A percentile compares a stretch with the other conserved stretches of the same genome.
phyloP scores from a whole-genome alignment of 768 basidiomycete genomes.

The Leccinum longicurvipes region DNA sequence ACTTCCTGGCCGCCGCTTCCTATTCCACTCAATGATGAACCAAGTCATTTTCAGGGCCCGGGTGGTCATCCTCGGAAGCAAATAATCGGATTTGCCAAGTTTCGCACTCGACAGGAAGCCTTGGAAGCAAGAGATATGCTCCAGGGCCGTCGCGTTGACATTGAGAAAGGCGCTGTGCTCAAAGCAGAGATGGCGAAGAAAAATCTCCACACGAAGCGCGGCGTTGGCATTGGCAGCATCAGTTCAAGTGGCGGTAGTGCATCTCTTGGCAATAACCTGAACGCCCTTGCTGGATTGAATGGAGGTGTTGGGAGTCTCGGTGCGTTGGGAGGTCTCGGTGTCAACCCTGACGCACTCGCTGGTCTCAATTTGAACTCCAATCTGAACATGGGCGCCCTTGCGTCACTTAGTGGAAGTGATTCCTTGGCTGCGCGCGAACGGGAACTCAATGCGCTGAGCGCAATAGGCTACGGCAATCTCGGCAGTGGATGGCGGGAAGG shows the following conservation, averaged over 20 bases:
- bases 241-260: constrained; percentile 27
- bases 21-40: constrained; percentile 30
- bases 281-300: constrained; percentile 22
- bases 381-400: constrained; percentile 25
- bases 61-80: constrained; percentile 71
- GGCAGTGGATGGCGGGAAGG: constrained; percentile 36
- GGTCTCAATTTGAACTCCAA: constrained; percentile 29
- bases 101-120: constrained; percentile 83
- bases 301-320: constrained; percentile 29
- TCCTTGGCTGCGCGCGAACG: constrained; percentile 43
- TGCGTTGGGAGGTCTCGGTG: constrained; percentile 23
- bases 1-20: constrained; percentile 59
- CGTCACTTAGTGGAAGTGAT: constrained; percentile 22
- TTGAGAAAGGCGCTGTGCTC: constrained; percentile 86
- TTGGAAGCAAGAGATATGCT: constrained; percentile 82
- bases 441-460: constrained; percentile 44
- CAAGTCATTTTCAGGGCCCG: constrained; percentile 32
- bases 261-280: constrained; percentile 26
- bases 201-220: constrained; percentile 94
- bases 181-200: constrained; percentile 99
- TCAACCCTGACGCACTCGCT: constrained; percentile 27
- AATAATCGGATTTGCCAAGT: constrained; percentile 98
- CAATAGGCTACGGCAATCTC: constrained; percentile 42
- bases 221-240: constrained; percentile 63
- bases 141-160: constrained; percentile 87